Base-by-base conservation (phyloP, 176 grass and related monocot genomes). In the Zea luxurians region DNA sequence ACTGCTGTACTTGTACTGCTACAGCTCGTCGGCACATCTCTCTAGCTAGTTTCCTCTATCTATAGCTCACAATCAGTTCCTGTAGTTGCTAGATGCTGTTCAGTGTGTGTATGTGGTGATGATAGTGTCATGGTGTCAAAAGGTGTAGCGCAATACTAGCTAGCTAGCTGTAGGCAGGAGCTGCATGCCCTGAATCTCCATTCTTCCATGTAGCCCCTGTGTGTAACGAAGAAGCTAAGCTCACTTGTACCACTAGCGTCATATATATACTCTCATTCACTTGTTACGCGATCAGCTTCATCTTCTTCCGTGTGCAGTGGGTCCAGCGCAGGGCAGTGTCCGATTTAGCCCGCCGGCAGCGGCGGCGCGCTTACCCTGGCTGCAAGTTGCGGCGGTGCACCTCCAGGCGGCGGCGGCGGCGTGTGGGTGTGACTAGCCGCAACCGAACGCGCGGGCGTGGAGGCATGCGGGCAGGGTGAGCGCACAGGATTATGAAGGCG, bases 1-100 rank as follows among this genome's bases (percentile, higher is more conserved):
- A 84, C 82, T 80, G 76, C 76, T 63, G 86, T 84, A 84, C 76
- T 64, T 80, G 70, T 55, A 48, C 46, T 82, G 17, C 60, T 35
- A 62, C 60, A 62, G 21, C 59, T 11, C 60, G 60, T 12, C 27
- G 2, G 4, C 21, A n/a, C 15, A 71, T 59, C 57, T 55, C 64
- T 79, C 42, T 68, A 67, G 37, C 63, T 79, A 68, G 77, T 44
- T 62, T 11, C 0, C 13, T 64, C 21, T 6, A 0, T 48, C 37
- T 54, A 38, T 62, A 35, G 55, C n/a, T 59, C 55, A 59, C 21
- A 59, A 59, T 59, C 55, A 21, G 55, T 13, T 75, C 27, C 46
- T 45, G 45, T 59, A 73, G 68, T 73, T 65, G 15, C 64, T 64
- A n/a, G 38, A 75, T 61, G 53, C 17, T 75, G 54, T 59, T 10